Evolutionary conservation across 2,329 filamentous ascomycete genomes (phyloP), one percentile per base, ranked within the genome.

Genomic region (Volutella citrinella): DNA sequence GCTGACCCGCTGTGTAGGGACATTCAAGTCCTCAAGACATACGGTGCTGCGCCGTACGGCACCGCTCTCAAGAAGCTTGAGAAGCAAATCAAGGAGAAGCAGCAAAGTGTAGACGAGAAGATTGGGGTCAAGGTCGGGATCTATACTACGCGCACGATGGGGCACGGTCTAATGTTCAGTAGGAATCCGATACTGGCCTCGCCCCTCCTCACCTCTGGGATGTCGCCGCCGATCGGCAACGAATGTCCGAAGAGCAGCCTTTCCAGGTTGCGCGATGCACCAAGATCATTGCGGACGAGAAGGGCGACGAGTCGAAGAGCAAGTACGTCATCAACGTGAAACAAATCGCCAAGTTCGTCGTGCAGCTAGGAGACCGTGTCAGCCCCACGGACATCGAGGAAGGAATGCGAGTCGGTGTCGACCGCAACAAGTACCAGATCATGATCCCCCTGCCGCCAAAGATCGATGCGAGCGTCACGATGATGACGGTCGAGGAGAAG

Each of bases 271-370:
- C 93, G 48, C 79, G 93, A 58, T 98, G 93, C 76, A 98, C 93
- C 40, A 98, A 98, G 76, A 98, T 98, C 64, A 98, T 98, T 52
- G 82, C 89, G 42, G 91, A 97, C 59, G 90, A 95, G 62, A 91
- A 93, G 67, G 64, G 64, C n/a, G 90, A 97, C 61, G 75, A 87
- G 42, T 87, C 95, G 45, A 98, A 98, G 79, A 95, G 86, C 80
- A 98, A 97, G 81, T 98, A 98, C 72, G 90, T 98, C 56, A 98
- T 98, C 77, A 98, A 98, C 68, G 91, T 98, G 53, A 98, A 98
- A 75, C 93, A 98, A 67, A 98, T 98, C 56, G 93, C 93, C 57
- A 98, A 98, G 70, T 98, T 98, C 56, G 93, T 98, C 31, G 93
- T 98, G 48, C 93, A 96, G 66, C 80, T 98, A 32, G 93, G 93